Evolutionary conservation across 257 asterid species (phyloP), one percentile per base, ranked within the genome.

Genomic region (Solanum bulbocastanum): DNA sequence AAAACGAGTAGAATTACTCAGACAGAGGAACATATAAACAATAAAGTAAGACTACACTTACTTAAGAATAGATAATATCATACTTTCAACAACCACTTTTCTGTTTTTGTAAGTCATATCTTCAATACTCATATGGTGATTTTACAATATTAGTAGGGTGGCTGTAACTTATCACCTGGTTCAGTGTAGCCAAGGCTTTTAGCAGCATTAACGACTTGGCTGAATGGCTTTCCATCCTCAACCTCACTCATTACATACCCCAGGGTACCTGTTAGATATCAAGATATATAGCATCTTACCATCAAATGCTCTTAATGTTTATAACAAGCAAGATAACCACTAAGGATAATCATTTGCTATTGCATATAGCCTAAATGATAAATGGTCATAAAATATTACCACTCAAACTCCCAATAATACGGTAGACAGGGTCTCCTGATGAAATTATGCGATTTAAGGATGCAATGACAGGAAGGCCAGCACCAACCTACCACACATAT

Each of bases 211-310:
- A 96, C 96, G 65, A 96, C 99, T 83, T 95, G 90, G 91, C 99
- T 95, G 88, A 96, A 95, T 82, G 96, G 96, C 84, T 91, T 93
- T 90, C 98, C 99, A 71, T 94, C 91, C 92, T 95, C 98, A 88
- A 96, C 96, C 91, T 96, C 95, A 62, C 98, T 94, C 99, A 95
- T 96, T 90, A 96, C 99, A 92, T 94, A 96, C 83, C 99, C 99
- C 86, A 96, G 89, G 11, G 99, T 96, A 91, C 99, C 99, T 96
- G 87, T 87, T 62, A 83, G 82, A 89, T 85, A 87, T 14, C 87
- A 89, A 68, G 83, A 82, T 32, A 35, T 30, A 36, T 13, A 25
- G n/a, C 44, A 20, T 72, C 14, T 30, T 33, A 60, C 22, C 56
- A 86, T 86, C 83, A 71, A 71, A 71, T 72, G 18, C 42, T 72